These are phyloP conservation scores for Conticribra weissflogii DNA, from an alignment of 108 stramenopile species.

Conservation along the genomic window DNA sequence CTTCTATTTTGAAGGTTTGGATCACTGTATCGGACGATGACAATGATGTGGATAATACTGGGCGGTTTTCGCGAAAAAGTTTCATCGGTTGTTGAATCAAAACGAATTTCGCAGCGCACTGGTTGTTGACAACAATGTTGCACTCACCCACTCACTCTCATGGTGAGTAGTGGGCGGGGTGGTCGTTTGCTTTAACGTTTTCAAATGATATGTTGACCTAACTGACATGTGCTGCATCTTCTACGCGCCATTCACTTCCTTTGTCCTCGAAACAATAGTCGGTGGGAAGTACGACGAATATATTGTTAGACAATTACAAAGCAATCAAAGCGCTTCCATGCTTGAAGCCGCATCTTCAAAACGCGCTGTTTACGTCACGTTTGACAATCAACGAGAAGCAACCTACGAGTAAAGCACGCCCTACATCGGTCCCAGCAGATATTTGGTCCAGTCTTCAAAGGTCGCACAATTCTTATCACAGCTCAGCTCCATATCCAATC, in stretches of 20 bases:
- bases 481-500: conserved; percentile 12
- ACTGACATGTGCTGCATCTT: too few relatives aligned
- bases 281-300: conserved; percentile 39
- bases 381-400: background rate
- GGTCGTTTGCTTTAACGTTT: background rate
- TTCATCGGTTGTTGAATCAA: conserved; percentile 38
- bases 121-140: conserved; percentile 19
- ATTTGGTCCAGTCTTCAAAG: conserved; percentile 22
- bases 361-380: conserved; percentile 31
- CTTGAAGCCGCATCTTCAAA: conserved; percentile 42
- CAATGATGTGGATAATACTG: conserved; percentile 19
- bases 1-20: conserved; percentile 39
- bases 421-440: conserved; percentile 23
- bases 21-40: conserved; percentile 36
- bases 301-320: conserved; percentile 44
- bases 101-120: conserved; percentile 13
- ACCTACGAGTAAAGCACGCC: background rate
- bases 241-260: background rate
- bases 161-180: background rate
- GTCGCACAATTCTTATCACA: conserved; percentile 21
- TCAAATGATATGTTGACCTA: too few relatives aligned
- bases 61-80: conserved; percentile 35
- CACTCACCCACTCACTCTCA: conserved; percentile 6
- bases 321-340: conserved; percentile 32
- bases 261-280: background rate